Evolutionary conservation across 1,284 basidiomycete species (phyloP), one percentile per base, ranked within the genome.

Genomic region (Trametes versicolor): DNA sequence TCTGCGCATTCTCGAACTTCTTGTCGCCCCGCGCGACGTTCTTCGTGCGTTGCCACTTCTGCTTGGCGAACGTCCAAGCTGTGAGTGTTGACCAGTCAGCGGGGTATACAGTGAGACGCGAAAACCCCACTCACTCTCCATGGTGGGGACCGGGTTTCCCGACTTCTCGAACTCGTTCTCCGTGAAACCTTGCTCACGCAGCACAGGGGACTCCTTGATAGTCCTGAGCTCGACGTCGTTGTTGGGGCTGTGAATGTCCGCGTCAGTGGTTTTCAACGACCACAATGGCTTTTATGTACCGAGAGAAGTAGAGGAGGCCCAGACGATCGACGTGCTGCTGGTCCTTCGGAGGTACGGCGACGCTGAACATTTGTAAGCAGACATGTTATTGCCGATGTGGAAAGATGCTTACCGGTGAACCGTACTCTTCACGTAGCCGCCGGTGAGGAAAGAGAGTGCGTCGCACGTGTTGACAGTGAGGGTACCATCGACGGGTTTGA

Each of bases 381-480:
- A 0, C 27, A 10, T 1, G 7, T 15, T 13, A 13, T 13, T 15
- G 13, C 9, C 19, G 15, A 17, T 0, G 9, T 17, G 7, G 25
- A 32, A 25, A 23, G 19, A 2, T 6, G 66, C 74, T 10, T 54
- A 79, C 77, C 82, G 75, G 70, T 87, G 85, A 21, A 87, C 76
- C 8, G 85, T 85, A 68, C 81, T 83, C 75, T 81, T 83, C 64
- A 86, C 80, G 69, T 84, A 86, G 7, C 79, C 81, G 7, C 78
- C 85, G 7, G 85, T 85, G 45, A 87, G 71, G 74, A 86, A 83
- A 23, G 78, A 77, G 25, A 85, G 73, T 2, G 83, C 83, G 69
- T 86, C 85, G 66, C 85, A 84, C 4, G 83, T 80, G 74, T 86
- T 87, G n/a, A 85, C 84, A 21, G 85, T 82, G 52, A 82, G 69